Evolutionary conservation across 169 alveolate species (phyloP).

Genomic region (Plasmodium relictum): DNA sequence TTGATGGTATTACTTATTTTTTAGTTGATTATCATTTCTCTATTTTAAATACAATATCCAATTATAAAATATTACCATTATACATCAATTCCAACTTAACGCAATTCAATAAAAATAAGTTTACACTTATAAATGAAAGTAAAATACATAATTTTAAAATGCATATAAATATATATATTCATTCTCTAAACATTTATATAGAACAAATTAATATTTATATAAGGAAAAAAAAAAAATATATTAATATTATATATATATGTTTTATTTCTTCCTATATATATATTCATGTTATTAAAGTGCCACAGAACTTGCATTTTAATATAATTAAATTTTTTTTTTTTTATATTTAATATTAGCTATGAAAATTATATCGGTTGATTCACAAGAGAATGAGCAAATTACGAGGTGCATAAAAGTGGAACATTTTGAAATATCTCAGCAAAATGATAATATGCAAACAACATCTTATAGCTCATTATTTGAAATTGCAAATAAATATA

Average conservation of each 20-base stretch:
- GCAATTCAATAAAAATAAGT: constrained; percentile 5
- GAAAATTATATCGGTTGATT: constrained; percentile 20
- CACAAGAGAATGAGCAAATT: constrained; percentile 48
- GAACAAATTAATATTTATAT: too few relatives aligned
- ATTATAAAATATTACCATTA: constrained; percentile 34
- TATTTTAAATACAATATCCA: constrained; percentile 14
- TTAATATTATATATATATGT: constrained; percentile 7
- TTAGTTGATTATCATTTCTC: constrained; percentile 42
- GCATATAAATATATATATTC: neutral
- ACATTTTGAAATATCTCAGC: neutral
- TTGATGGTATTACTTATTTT: constrained; percentile 29
- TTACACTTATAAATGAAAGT: constrained; percentile 30
- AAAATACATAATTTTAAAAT: neutral
- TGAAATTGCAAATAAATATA: constrained; percentile 28
- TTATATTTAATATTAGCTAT: constrained; percentile 2
- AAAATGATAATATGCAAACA: neutral
- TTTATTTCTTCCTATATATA: neutral
- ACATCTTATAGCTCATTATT: constrained; percentile 22
- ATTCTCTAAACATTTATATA: too few relatives aligned
- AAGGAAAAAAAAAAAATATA: neutral
- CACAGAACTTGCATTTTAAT: neutral
- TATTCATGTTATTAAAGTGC: neutral
- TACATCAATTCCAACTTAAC: neutral
- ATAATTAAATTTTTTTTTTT: neutral
- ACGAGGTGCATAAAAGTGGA: constrained; percentile 35